phyloP scores from a whole-genome alignment of 2,329 filamentous ascomycete species.

The Botrytis medusae region DNA sequence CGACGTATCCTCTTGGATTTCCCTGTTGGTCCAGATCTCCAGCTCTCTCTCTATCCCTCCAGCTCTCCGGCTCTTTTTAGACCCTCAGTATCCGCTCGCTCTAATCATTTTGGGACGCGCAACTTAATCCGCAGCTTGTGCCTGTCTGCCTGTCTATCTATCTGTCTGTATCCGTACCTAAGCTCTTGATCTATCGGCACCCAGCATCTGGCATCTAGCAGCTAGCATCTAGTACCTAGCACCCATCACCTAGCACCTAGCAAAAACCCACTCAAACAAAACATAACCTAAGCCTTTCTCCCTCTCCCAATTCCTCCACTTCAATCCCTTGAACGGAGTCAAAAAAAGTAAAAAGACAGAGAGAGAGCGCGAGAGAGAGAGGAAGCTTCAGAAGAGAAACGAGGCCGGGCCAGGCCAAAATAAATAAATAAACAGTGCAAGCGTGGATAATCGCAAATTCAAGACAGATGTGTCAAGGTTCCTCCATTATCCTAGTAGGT shows the following conservation, averaged over 20 bases:
- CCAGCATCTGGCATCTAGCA: background rate
- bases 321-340: background rate
- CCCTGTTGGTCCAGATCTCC: background rate
- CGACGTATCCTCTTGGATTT: background rate
- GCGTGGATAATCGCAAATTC: constrained; percentile 8
- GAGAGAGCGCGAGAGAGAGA: too few species aligned
- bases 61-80: background rate
- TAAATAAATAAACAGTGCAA: background rate
- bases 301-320: background rate
- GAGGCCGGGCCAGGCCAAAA: background rate
- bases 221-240: too few species aligned
- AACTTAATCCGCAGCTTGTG: background rate
- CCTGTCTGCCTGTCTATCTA: background rate
- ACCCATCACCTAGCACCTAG: background rate
- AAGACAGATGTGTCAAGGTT: constrained; percentile 17
- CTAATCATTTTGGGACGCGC: background rate
- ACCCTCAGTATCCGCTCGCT: background rate
- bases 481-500: background rate
- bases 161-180: background rate
- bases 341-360: background rate
- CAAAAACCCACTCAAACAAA: background rate
- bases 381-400: background rate
- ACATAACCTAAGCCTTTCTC: background rate
- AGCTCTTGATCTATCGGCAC: background rate
- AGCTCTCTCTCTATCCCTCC: background rate